These are phyloP conservation scores for Geotrichum cucujoidarum DNA, from an alignment of 1,139 yeast genomes.

Conservation along the genomic window DNA sequence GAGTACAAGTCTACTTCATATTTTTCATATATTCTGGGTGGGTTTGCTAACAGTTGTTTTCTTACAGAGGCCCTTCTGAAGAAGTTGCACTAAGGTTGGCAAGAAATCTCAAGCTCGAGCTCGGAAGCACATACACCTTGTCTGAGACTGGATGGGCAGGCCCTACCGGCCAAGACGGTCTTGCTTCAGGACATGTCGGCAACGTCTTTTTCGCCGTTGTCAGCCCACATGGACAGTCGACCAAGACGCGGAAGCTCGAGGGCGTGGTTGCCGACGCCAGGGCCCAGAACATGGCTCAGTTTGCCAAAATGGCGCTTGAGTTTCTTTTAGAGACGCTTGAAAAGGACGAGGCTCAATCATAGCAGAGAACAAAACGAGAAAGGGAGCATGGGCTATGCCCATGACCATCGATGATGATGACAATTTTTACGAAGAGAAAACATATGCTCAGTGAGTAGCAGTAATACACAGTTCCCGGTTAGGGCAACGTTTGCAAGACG, in stretches of 20 bases:
- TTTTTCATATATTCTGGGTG: not conserved
- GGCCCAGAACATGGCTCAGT: slow-evolving; percentile 63
- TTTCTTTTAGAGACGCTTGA: slow-evolving; percentile 46
- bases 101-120: slow-evolving; percentile 68
- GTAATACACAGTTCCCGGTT: no score
- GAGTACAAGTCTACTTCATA: slow-evolving; percentile 11
- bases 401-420: not conserved
- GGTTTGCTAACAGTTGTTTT: not conserved
- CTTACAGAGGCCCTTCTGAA: slow-evolving; percentile 60
- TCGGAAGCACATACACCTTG: slow-evolving; percentile 75
- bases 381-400: no score
- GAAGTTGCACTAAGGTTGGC: slow-evolving; percentile 72
- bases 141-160: slow-evolving; percentile 90
- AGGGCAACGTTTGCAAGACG: no score
- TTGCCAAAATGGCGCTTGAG: slow-evolving; percentile 63
- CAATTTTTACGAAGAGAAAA: not conserved
- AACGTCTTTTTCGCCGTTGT: slow-evolving; percentile 66
- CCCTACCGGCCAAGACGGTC: slow-evolving; percentile 43
- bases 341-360: no score
- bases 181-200: slow-evolving; percentile 44
- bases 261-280: slow-evolving; percentile 40
- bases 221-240: slow-evolving; percentile 58
- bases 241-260: slow-evolving; percentile 39
- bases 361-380: no score
- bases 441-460: not conserved